Conservation (phyloP, 2,329 filamentous ascomycete genomes). For the Cryphonectria japonica region DNA sequence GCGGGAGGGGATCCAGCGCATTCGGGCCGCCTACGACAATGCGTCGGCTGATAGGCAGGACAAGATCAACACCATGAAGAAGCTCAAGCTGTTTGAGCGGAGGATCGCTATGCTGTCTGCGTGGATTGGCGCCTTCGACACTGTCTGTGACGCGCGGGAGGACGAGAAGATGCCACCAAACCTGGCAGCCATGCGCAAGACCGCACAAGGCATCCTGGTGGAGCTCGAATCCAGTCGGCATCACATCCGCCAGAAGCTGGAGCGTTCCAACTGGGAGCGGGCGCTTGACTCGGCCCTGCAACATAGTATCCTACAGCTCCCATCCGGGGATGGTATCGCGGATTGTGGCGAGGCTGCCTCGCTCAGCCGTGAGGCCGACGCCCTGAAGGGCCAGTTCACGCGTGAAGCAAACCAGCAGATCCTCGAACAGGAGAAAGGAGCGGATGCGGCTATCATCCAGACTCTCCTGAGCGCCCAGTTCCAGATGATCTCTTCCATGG, state of each 20-base stretch:
- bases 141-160: conserved; percentile 73
- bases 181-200: conserved; percentile 78
- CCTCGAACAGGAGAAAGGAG: conserved; percentile 80
- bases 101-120: conserved; percentile 84
- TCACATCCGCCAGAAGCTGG: conserved; percentile 83
- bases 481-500: conserved; percentile 82
- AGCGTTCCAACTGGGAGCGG: conserved; percentile 84
- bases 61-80: conserved; percentile 78
- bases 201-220: conserved; percentile 82
- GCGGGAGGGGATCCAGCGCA: conserved; percentile 77
- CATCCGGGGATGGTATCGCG: conserved; percentile 65
- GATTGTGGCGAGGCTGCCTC: conserved; percentile 71
- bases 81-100: conserved; percentile 79
- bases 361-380: conserved; percentile 79
- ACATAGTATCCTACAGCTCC: conserved; percentile 79
- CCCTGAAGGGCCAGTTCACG: conserved; percentile 81
- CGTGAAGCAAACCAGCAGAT: conserved; percentile 78
- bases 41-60: conserved; percentile 77
- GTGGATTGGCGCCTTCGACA: conserved; percentile 92
- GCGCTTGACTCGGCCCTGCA: conserved; percentile 85
- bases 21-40: conserved; percentile 84
- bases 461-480: conserved; percentile 88
- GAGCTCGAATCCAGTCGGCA: conserved; percentile 90
- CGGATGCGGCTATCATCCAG: conserved; percentile 79
- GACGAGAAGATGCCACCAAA: conserved; percentile 72